Base-by-base conservation (phyloP, 805 yeast genomes). In the Candida germanica region DNA sequence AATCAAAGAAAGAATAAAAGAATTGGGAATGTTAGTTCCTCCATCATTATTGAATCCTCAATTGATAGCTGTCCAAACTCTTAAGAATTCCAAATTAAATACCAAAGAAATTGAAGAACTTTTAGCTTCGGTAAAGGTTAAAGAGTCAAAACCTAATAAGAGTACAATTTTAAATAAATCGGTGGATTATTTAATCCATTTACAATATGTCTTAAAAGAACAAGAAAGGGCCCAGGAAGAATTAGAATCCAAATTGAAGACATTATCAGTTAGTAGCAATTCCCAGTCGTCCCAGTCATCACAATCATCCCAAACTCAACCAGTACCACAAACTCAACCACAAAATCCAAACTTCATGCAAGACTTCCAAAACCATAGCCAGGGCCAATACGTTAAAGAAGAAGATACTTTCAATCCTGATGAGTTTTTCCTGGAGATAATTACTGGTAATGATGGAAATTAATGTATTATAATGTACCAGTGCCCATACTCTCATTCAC, bases 1-100 rank as follows among this genome's bases (percentile, higher is more conserved):
- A 48, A 89, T 89, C 52, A 88, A 89, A 56, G 94, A 85, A 51
- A 79, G 86, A 50, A 88, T 89, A 43, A 83, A 83, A 54, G 95
- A 87, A 49, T 66, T 89, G 50, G 91, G 95, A 1, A 61, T 74
- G 16, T 67, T 89, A 32, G 84, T 89, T 1, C 97, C 97, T 1
- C 91, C 87, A 1, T 69, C 83, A 3, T 56, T 85, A 42, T 58
- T 84, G 16, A 69, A 73, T 37, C 73, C 73, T 2, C 71, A 60
- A 35, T 49, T 61, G 12, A 54, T 64, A 21, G 73, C 73, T 0
- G 70, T 66, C 3, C 70, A 67, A 44, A 50, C 59, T n/a, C 63
- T 71, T 21, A 58, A 59, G 35, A 58, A 50, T 36, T 44, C 61
- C 3, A 43, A 50, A 17, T 47, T 51, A 28, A 56, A 61, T 38